Base-by-base conservation (phyloP, 176 grass and related monocot genomes). In the Juncus inflexus region DNA sequence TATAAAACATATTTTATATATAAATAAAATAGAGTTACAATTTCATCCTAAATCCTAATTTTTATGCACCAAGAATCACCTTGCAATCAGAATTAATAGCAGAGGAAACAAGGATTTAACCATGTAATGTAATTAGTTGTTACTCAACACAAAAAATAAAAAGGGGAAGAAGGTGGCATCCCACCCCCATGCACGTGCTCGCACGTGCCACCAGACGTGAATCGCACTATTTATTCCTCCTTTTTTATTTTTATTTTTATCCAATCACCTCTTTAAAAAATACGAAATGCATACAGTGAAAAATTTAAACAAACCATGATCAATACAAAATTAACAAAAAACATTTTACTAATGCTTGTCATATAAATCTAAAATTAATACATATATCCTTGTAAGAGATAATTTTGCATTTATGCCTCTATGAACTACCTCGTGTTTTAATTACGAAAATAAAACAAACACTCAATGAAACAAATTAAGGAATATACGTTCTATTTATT, bases 121-220 rank as follows among this genome's bases (percentile, higher is more conserved):
- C 9, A 3, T 12, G 47, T 28, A 7, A 60, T 60, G 4, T 61
- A 16, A 9, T 47, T 6, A 47, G 6, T 47, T 47, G 4, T 47
- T 47, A 47, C 43, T 9, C 43, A 37, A 60, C 66, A 19, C 66
- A 7, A 43, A 60, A 79, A 77, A 76, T 75, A 76, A 55, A 39
- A 40, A 62, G 4, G 42, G 43, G 42, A 41, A 40, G 58, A 77
- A 11, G 73, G 81, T 78, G 72, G 72, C 69, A 42, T 73, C 16
- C 76, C 74, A 72, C 83, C 76, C 70, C 71, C 35, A 52, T 56
- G 81, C 90, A 89, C 82, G 81, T 94, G 90, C 54, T 0, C 15
- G 55, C 80, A 83, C 78, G 77, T 84, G 80, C 42, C 38, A 37
- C 62, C 37, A 45, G 82, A 61, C 76, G 76, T 81, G 85, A 83